Conservation (phyloP, 73 alveolate species). For the Paramecium caudatum region DNA sequence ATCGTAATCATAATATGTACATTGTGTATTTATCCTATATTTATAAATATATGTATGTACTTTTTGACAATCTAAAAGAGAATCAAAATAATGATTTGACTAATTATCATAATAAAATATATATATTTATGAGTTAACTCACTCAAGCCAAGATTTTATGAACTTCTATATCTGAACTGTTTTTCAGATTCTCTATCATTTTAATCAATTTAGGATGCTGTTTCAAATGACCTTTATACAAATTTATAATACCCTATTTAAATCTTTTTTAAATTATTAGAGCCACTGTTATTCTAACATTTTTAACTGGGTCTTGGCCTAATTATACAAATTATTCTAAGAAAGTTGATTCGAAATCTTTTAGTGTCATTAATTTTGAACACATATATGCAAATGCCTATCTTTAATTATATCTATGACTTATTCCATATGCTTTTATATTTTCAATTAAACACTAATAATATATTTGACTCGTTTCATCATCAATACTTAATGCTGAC, state of each 20-base stretch:
- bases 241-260: not conserved
- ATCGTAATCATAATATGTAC: no score
- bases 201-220: not conserved
- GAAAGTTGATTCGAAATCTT: slow-evolving; percentile 10
- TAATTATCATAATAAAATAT: no score
- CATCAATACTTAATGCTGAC: not conserved
- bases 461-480: not conserved
- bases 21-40: no score
- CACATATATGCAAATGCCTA: slow-evolving; percentile 55
- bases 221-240: not conserved
- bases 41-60: no score
- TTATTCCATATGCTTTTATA: slow-evolving; percentile 39
- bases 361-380: not conserved
- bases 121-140: no score
- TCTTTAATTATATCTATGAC: slow-evolving; percentile 41
- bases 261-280: not conserved
- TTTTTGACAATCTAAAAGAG: no score
- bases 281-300: slow-evolving; percentile 52
- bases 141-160: not conserved
- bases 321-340: not conserved
- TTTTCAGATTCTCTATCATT: not conserved
- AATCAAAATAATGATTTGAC: no score
- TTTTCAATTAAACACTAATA: slow-evolving; percentile 48
- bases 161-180: not conserved
- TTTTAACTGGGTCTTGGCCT: slow-evolving; percentile 21